Evolutionary conservation across 768 basidiomycete species (phyloP).

Genomic region (Pulveroboletus sp.): DNA sequence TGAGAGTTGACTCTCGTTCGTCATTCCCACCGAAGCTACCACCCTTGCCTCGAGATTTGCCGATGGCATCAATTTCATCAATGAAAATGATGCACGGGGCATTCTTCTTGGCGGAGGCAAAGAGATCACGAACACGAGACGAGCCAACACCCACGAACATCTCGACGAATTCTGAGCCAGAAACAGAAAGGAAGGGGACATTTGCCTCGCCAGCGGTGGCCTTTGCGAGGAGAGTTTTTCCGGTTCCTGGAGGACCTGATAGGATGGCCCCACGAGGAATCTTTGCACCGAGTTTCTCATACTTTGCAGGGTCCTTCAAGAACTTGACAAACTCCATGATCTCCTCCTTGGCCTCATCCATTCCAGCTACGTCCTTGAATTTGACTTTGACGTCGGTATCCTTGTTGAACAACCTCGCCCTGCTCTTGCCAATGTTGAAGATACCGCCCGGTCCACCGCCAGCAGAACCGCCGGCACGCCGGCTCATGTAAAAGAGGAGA

Average conservation of each 20-base stretch:
- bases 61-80: slow-evolving; percentile 99
- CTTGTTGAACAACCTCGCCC: slow-evolving; percentile 93
- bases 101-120: slow-evolving; percentile 95
- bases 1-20: slow-evolving; percentile 95
- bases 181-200: slow-evolving; percentile 97
- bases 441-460: slow-evolving; percentile 80
- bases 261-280: slow-evolving; percentile 94
- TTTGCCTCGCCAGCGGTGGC: slow-evolving; percentile 97
- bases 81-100: slow-evolving; percentile 99
- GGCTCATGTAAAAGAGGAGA: slow-evolving; percentile 83
- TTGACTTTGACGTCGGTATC: slow-evolving; percentile 90
- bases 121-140: slow-evolving; percentile 94
- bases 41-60: slow-evolving; percentile 80
- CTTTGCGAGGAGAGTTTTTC: slow-evolving; percentile 96
- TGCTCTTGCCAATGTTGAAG: slow-evolving; percentile 95
- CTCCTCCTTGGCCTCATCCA: slow-evolving; percentile 99
- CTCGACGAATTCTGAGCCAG: slow-evolving; percentile 98
- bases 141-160: slow-evolving; percentile 99
- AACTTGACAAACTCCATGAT: slow-evolving; percentile 99
- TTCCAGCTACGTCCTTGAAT: slow-evolving; percentile 97
- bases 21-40: slow-evolving; percentile 91
- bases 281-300: slow-evolving; percentile 96
- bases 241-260: slow-evolving; percentile 95
- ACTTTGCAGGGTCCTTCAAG: slow-evolving; percentile 90
- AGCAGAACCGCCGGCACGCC: slow-evolving; percentile 57